Evolutionary conservation across 495 filamentous ascomycete genomes (phyloP), one percentile per base, ranked within the genome.

Genomic region (Aspergillus sclerotioniger): DNA sequence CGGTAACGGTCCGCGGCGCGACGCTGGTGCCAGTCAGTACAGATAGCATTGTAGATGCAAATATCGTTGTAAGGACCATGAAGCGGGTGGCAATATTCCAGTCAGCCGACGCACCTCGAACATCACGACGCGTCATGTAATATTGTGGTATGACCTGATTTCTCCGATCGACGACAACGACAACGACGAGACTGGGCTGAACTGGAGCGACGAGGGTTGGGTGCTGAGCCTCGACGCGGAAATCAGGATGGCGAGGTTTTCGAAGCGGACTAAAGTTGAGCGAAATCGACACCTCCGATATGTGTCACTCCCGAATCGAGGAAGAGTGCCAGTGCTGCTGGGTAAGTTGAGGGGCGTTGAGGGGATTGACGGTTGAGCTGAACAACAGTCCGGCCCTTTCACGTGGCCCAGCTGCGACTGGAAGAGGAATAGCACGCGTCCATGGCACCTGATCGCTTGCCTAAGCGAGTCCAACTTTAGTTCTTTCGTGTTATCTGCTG

Each of bases 1-100:
- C 62, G 75, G 64, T 79, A 81, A 35, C 74, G 75, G 63, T 81
- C 77, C 51, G 71, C 75, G 35, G 76, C 78, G 53, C 76, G 72
- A 62, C 72, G 72, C 78, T 80, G 56, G 21, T 49, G 15, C 7
- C 25, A 8, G 45, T 63, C 43, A 59, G 57, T 53, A 17, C 29
- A 32, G 43, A 32, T 33, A 15, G 21, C 37, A 9, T 8, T 16
- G 45, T 48, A 19, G 13, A 51, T 41, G 28, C 37, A 9, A 13
- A 46, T 29, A 21, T 41, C n/a, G 44, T 49, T 56, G 48, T 15
- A 46, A 62, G 53, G 46, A 43, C 47, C 31, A 53, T n/a, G 5
- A 19, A 39, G 33, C 31, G 48, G 48, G 52, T 20, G 17, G n/a
- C 31, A 28, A n/a, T 47, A n/a, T 21, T 33, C 37, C 28, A 33